Base-by-base conservation (phyloP, 345 rosid species). In the Brassica juncea region DNA sequence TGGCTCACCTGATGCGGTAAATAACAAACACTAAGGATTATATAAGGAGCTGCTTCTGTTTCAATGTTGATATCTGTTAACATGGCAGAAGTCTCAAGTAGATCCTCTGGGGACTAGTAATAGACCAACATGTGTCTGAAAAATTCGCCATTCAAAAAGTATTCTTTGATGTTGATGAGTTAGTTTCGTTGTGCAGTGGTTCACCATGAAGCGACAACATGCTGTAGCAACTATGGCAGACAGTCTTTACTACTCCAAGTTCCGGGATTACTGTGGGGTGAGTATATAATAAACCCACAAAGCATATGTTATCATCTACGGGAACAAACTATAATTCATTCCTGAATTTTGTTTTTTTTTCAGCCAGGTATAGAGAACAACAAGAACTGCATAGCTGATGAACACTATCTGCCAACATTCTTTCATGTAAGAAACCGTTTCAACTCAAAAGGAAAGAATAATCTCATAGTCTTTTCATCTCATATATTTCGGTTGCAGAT, bases 291-390 rank as follows among this genome's bases (percentile, higher is more conserved):
- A 11, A 63, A 52, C 16, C 77, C 44, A 52, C 31, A 3, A 52
- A 1, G 10, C 11, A 65, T 4, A 49, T 55, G 14, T 30, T 67
- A 59, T 47, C 28, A 19, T 57, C 28, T 8, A 57, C 5, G 28
- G 28, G 8, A 57, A 8, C 9, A 58, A 21, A 8, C 30, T 10
- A 25, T 23, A 3, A 23, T 9, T 59, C 64, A 25, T 59, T 59
- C 64, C 64, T 59, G 32, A 0, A 21, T 39, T 75, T 39, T 69
- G 37, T 35, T 70, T 78, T 75, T 74, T 74, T 80, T 84, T 52
- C 97, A 96, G 99, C 99, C 88, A 81, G 99, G 99, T 74, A 79
- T 93, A 77, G 99, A 96, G 34, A 95, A 95, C 64, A 88, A 82
- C 83, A 91, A 81, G 81, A 93, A 93, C 78, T 96, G 99, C 82